Evolutionary conservation across 2,329 filamentous ascomycete species (phyloP).

Genomic region (Verticillium albo-atrum): DNA sequence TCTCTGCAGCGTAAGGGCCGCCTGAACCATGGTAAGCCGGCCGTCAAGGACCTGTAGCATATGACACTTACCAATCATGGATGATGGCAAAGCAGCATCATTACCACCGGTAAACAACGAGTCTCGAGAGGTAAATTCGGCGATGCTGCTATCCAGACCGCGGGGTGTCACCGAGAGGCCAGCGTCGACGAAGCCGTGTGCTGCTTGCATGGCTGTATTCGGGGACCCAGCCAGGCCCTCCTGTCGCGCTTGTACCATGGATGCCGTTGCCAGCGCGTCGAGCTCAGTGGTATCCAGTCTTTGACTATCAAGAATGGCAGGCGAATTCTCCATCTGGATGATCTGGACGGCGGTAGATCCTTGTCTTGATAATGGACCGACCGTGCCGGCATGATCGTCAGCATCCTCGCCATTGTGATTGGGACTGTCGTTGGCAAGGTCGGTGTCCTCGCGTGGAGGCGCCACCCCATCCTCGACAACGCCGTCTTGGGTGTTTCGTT

Average conservation of each 20-base stretch:
- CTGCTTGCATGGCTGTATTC: background rate
- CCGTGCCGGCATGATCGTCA: background rate
- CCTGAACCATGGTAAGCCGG: background rate
- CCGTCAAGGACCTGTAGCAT: background rate
- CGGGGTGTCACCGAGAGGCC: background rate
- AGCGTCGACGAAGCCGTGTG: background rate
- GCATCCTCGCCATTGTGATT: background rate
- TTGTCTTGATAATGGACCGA: background rate
- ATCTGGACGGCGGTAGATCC: background rate
- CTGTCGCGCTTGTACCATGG: background rate
- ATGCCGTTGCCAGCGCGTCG: background rate
- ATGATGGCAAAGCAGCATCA: no score
- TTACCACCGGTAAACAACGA: background rate
- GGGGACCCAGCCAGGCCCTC: background rate
- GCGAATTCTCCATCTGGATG: background rate
- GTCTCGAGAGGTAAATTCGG: background rate
- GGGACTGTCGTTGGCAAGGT: background rate
- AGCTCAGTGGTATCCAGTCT: background rate
- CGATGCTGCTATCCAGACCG: background rate
- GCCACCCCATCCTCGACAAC: background rate
- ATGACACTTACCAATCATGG: no score
- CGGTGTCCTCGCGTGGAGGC: background rate
- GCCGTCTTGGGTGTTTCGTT: background rate
- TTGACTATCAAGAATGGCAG: background rate
- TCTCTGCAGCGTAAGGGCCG: background rate